Evolutionary conservation across 306 rosid genomes (phyloP).

Genomic region (Cajanus cajan): DNA sequence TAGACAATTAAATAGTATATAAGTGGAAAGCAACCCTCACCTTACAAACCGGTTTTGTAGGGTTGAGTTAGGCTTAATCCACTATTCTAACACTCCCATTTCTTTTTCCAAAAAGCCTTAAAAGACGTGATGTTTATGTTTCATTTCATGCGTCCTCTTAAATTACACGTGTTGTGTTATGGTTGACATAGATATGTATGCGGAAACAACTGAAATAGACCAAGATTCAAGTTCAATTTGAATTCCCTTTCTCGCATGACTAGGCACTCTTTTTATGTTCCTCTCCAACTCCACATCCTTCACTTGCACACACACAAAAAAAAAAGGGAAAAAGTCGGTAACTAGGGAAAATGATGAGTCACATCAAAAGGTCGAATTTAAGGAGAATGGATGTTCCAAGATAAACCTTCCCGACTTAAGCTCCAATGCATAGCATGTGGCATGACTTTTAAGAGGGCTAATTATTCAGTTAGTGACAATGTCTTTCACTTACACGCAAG

Average conservation of each 20-base stretch:
- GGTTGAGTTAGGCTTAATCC: too few species aligned
- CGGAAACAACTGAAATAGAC: neutral
- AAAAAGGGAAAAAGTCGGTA: neutral
- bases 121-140: neutral
- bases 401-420: neutral
- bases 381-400: neutral
- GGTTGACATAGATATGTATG: neutral
- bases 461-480: neutral
- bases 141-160: neutral
- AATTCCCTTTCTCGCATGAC: neutral
- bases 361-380: neutral
- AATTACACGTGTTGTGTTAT: neutral
- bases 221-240: neutral
- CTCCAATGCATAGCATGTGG: constrained; percentile 17
- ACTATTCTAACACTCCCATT: too few species aligned
- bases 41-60: too few species aligned
- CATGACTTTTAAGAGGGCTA: neutral
- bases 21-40: too few species aligned
- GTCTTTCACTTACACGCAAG: neutral
- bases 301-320: neutral
- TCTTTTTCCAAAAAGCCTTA: neutral
- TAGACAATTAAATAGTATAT: too few species aligned
- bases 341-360: constrained; percentile 23
- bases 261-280: neutral
- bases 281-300: neutral